A percentile compares a stretch with the other conserved stretches of the same genome.
These are phyloP conservation scores for Fraxinus sp. DNA, from an alignment of 305 asterid genomes.

Conservation along the genomic window DNA sequence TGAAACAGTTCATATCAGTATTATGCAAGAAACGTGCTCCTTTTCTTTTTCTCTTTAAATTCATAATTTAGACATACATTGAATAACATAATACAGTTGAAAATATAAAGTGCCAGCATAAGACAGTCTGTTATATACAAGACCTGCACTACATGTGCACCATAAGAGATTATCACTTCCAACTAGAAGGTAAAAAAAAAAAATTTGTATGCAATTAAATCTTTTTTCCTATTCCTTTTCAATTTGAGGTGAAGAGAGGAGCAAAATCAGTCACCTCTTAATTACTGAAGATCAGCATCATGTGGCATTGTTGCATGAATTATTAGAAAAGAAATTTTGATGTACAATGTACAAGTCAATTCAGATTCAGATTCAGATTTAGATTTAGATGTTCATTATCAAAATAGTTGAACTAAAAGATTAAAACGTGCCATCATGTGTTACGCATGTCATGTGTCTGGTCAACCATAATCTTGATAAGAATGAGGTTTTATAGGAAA, in stretches of 20 bases:
- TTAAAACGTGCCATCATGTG: not conserved
- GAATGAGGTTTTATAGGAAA: not conserved
- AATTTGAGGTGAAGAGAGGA: not conserved
- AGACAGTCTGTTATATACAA: not conserved
- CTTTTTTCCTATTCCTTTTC: not conserved
- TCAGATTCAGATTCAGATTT: not conserved
- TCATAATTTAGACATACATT: not conserved
- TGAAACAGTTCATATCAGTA: slow-evolving; percentile 24
- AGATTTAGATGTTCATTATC: not conserved
- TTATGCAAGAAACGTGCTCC: not conserved
- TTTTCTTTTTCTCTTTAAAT: not conserved
- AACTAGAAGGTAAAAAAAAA: not conserved
- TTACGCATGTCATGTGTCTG: not conserved
- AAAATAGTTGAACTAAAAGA: not conserved
- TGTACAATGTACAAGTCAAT: not conserved
- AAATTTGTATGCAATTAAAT: not conserved
- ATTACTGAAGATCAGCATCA: not conserved
- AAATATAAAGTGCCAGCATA: not conserved
- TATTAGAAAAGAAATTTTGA: not conserved
- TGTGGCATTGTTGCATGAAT: not conserved
- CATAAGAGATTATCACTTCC: not conserved
- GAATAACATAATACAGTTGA: not conserved
- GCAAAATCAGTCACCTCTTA: not conserved
- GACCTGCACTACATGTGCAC: not conserved
- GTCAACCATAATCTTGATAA: not conserved